Base-by-base conservation (phyloP, 331 rosid genomes). In the Acacia concinna region DNA sequence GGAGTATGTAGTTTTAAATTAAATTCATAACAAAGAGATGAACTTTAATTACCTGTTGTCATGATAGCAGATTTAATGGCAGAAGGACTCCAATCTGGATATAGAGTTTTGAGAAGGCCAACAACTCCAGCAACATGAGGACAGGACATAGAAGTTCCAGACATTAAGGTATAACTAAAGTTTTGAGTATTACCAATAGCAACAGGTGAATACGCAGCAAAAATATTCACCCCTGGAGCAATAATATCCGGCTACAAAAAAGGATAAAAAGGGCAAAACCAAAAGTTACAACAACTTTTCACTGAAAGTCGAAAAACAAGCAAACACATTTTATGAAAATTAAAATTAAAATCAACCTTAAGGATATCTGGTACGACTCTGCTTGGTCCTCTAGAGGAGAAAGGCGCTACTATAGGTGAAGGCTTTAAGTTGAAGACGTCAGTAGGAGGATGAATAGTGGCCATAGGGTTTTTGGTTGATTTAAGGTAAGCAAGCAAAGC, bases 71-170 rank as follows among this genome's bases (percentile, higher is more conserved):
- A 60, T 60, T 28, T 27, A 60, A 28, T 28, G 28, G 67, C 67
- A 14, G 67, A 6, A 28, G 67, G 67, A 14, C 67, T 60, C 67
- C 67, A 60, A 3, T 60, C 20, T 12, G 67, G 67, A 14, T 60
- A n/a, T 4, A 60, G 67, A 4, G 67, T 60, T 60, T 14, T 60
- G 67, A 60, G 67, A 28, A 60, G 67, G 20, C 67, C 67, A 0
- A 60, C 67, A 60, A 60, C 67, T 28, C 67, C 67, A 60, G 67
- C 4, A 60, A 60, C 67, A 60, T 60, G 67, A 28, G 67, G 67
- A 60, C 67, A 60, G 28, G 67, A 14, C 67, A 60, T 60, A 28
- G 67, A 60, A 27, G 67, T 60, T 28, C 67, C 67, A 60, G 67
- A 28, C n/a, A 60, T 1, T 13, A 60, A 10, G 37, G 1, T 28